Evolutionary conservation across 768 basidiomycete species (phyloP).

Genomic region (Rhodotorula kratochvilovae): DNA sequence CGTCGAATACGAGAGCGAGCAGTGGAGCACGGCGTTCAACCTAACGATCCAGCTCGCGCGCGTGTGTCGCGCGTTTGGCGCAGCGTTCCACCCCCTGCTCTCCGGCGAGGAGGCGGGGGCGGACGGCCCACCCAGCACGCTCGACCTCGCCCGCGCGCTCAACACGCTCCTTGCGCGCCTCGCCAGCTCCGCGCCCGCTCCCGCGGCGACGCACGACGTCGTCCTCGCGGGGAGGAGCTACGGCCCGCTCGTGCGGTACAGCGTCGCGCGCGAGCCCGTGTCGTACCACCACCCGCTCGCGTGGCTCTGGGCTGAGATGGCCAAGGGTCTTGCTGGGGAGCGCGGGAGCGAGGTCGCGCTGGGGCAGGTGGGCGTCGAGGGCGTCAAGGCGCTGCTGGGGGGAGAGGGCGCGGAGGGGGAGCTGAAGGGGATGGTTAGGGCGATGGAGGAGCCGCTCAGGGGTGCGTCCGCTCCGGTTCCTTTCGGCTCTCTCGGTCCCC

Average conservation of each 20-base stretch:
- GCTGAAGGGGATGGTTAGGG: neutral
- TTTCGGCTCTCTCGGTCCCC: neutral
- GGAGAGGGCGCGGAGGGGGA: constrained; percentile 26
- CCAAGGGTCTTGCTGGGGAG: constrained; percentile 55
- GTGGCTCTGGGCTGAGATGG: constrained; percentile 81
- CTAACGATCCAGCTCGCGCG: constrained; percentile 84
- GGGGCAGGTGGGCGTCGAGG: neutral
- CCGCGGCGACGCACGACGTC: neutral
- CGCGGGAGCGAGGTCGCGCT: neutral
- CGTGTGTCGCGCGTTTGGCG: constrained; percentile 82
- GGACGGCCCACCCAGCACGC: constrained; percentile 42
- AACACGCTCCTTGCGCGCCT: neutral
- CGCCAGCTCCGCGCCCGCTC: too few relatives aligned
- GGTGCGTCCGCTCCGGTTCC: neutral
- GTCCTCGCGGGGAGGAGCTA: neutral
- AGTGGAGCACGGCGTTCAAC: constrained; percentile 95
- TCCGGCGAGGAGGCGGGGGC: too few relatives aligned
- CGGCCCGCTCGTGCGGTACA: constrained; percentile 51
- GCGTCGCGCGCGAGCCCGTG: constrained; percentile 64
- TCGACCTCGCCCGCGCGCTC: constrained; percentile 2
- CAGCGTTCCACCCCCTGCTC: constrained; percentile 58
- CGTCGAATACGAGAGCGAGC: constrained; percentile 93
- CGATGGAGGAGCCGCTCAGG: constrained; percentile 71
- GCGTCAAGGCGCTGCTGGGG: constrained; percentile 55
- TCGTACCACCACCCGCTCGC: constrained; percentile 90